These are phyloP conservation scores for Ophiostoma sp. DNA, from an alignment of 2,329 filamentous ascomycete genomes.

Conservation along the genomic window DNA sequence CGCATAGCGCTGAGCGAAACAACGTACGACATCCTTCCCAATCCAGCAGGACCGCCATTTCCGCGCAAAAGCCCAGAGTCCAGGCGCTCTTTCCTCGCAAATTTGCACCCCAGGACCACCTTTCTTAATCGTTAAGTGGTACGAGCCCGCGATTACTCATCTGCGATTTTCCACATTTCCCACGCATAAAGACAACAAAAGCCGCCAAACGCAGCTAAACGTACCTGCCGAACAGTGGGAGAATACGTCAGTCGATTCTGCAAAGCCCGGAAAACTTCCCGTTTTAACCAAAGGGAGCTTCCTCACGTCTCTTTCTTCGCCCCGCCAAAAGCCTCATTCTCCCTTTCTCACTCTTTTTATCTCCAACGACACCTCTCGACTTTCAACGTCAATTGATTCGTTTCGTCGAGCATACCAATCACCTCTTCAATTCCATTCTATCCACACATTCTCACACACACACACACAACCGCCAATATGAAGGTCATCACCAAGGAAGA, in stretches of 20 bases:
- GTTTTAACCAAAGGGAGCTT: background rate
- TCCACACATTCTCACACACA: slow-evolving; percentile 27
- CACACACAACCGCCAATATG: slow-evolving; percentile 57
- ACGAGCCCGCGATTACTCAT: slow-evolving; percentile 19
- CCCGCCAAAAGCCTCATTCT: background rate
- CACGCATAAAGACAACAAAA: background rate
- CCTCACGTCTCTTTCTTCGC: background rate
- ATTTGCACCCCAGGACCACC: background rate
- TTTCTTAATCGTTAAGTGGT: background rate
- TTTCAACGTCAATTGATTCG: background rate
- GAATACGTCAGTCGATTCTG: slow-evolving; percentile 28
- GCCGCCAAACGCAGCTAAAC: background rate
- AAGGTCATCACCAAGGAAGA: slow-evolving; percentile 96
- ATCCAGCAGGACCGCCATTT: background rate
- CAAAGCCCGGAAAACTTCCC: slow-evolving; percentile 20
- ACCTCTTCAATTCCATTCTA: slow-evolving; percentile 1
- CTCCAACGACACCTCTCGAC: background rate
- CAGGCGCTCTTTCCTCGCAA: background rate
- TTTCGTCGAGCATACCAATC: background rate
- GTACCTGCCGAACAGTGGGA: slow-evolving; percentile 17
- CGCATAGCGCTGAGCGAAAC: background rate
- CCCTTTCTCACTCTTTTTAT: background rate
- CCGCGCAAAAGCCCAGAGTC: background rate
- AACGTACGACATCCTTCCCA: slow-evolving; percentile 17
- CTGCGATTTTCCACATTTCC: background rate